Percentiles rank a stretch among this genome's conserved stretches.
phyloP scores from a whole-genome alignment of 2,329 filamentous ascomycete genomes.

The Hypomyces perniciosus region DNA sequence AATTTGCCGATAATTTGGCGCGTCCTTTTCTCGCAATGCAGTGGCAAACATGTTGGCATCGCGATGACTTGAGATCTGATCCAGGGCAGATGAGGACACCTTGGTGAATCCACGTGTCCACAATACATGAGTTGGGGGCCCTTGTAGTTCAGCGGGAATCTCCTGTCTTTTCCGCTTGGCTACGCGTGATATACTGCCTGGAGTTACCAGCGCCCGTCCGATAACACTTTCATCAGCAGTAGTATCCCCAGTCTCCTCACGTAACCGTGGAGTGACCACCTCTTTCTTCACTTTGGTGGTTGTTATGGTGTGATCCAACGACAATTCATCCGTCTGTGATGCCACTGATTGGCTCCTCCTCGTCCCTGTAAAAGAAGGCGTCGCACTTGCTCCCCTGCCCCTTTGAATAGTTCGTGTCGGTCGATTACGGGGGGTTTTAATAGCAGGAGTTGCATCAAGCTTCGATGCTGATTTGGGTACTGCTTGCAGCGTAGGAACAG shows the following conservation, averaged over 20 bases:
- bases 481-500: conserved; percentile 22
- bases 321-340: conserved; percentile 43
- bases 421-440: conserved; percentile 27
- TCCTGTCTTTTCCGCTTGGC: conserved; percentile 55
- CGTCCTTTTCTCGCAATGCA: conserved; percentile 67
- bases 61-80: conserved; percentile 70
- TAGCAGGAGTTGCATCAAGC: conserved; percentile 15
- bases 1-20: conserved; percentile 68
- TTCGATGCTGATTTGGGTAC: conserved; percentile 24
- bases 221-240: conserved; percentile 48
- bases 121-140: conserved; percentile 61
- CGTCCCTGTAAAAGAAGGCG: conserved; percentile 29
- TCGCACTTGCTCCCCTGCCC: conserved; percentile 28
- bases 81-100: conserved; percentile 65
- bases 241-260: conserved; percentile 51
- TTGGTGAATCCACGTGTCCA: conserved; percentile 72
- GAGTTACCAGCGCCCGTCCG: conserved; percentile 33
- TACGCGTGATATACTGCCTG: conserved; percentile 32
- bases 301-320: conserved; percentile 36
- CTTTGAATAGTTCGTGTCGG: conserved; percentile 33
- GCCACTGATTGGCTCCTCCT: conserved; percentile 41
- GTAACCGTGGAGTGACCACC: conserved; percentile 46
- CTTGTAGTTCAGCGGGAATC: conserved; percentile 40
- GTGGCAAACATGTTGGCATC: conserved; percentile 75
- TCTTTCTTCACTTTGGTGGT: conserved; percentile 53